These are phyloP conservation scores for Erythrophleum ivorense DNA, from an alignment of 331 rosid genomes.

Conservation along the genomic window DNA sequence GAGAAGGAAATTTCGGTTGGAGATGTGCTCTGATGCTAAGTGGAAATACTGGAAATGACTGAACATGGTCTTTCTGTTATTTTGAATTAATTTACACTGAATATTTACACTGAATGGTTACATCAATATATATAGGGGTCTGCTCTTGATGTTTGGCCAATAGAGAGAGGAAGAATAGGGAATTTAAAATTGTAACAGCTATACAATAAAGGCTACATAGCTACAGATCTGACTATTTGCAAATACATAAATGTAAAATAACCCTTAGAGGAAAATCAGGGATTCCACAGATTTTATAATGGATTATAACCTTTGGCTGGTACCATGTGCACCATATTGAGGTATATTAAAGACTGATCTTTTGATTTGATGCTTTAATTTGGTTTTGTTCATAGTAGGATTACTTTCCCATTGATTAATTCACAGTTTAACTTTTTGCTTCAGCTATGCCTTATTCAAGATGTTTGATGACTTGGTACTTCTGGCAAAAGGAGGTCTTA, in stretches of 20 bases:
- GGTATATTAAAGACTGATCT: constrained; percentile 1
- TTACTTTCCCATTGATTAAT: constrained; percentile 14
- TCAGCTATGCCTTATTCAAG: constrained; percentile 76
- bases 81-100: neutral
- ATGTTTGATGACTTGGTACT: constrained; percentile 89
- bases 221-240: too few species aligned
- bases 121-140: too few species aligned
- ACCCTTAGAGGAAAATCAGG: too few species aligned
- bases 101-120: neutral
- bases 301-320: neutral
- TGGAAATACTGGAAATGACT: neutral
- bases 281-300: neutral
- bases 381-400: neutral
- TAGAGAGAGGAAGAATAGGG: too few species aligned
- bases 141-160: too few species aligned
- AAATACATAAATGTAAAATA: too few species aligned
- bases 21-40: neutral
- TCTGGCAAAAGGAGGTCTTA: constrained; percentile 84
- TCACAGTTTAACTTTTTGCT: constrained; percentile 19
- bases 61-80: neutral
- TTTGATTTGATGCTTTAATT: neutral
- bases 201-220: too few species aligned
- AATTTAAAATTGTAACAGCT: too few species aligned
- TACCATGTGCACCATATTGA: neutral
- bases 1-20: neutral